phyloP scores from a whole-genome alignment of 441 rosid species.

The Adansonia madagascariensis region DNA sequence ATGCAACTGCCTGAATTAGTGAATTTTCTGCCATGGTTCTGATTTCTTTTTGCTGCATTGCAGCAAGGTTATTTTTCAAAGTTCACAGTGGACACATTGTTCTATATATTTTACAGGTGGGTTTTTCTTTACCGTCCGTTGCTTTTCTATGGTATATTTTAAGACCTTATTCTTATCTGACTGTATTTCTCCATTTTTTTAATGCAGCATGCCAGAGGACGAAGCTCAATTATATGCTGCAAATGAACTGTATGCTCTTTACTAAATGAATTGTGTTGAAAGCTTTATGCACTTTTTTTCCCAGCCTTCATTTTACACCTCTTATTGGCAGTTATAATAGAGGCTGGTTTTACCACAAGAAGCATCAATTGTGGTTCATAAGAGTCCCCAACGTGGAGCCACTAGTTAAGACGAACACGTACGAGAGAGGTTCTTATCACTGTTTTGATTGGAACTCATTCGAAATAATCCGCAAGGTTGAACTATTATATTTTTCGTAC shows the following conservation, averaged over 20 bases:
- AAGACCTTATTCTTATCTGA: constrained; percentile 1
- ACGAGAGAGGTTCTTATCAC: constrained; percentile 93
- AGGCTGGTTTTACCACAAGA: constrained; percentile 96
- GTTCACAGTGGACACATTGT: constrained; percentile 71
- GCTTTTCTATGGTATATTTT: not conserved
- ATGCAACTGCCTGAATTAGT: not conserved
- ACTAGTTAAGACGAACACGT: constrained; percentile 70
- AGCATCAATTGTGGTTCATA: constrained; percentile 73
- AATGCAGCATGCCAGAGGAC: constrained; percentile 94
- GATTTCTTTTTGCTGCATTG: constrained; percentile 37
- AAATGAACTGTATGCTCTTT: constrained; percentile 81
- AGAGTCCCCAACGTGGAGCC: constrained; percentile 79
- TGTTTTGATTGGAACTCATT: constrained; percentile 78
- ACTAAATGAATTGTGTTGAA: constrained; percentile 38
- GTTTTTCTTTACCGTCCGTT: constrained; percentile 21
- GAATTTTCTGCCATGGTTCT: not conserved
- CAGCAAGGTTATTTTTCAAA: constrained; percentile 86
- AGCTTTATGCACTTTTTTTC: not conserved
- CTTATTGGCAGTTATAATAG: constrained; percentile 64
- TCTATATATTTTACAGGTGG: constrained; percentile 90
- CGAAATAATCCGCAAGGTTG: constrained; percentile 75
- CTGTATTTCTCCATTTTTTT: constrained; percentile 20
- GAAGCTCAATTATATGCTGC: constrained; percentile 94
- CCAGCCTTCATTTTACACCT: not conserved
- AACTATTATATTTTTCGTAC: not conserved